These are phyloP conservation scores for Arthrobotrys pseudoclavata DNA, from an alignment of 2,329 filamentous ascomycete genomes.

Conservation along the genomic window DNA sequence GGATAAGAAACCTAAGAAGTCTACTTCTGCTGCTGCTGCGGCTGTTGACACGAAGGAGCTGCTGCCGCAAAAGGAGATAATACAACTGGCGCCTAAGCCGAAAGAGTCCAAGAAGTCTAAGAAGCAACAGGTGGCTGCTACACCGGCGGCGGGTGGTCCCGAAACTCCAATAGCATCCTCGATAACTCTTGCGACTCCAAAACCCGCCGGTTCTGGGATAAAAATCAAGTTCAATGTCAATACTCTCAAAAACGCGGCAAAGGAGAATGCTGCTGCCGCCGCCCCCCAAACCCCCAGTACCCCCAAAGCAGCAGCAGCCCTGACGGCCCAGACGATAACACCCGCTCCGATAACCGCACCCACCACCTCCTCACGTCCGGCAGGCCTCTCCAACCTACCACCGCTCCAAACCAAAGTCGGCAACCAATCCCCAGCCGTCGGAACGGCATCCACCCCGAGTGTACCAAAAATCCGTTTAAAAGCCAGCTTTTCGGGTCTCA, in stretches of 20 bases:
- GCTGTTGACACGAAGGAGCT: constrained; percentile 9
- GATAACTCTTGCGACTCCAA: constrained; percentile 15
- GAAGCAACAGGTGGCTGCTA: constrained; percentile 23
- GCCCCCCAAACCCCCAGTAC: constrained; percentile 37
- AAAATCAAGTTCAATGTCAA: constrained; percentile 59
- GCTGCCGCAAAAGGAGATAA: neutral
- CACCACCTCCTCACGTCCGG: constrained; percentile 36
- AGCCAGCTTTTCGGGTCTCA: constrained; percentile 11
- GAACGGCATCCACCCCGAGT: constrained; percentile 21
- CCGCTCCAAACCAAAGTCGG: constrained; percentile 48
- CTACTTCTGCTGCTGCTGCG: neutral
- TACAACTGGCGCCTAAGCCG: neutral
- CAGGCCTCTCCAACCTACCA: constrained; percentile 41
- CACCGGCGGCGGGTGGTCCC: neutral
- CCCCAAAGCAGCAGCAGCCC: constrained; percentile 17
- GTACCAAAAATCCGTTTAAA: constrained; percentile 52
- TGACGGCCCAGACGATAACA: constrained; percentile 33
- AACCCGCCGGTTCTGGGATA: constrained; percentile 41
- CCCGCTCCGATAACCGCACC: constrained; percentile 38
- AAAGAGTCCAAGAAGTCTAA: constrained; percentile 42
- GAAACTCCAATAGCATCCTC: constrained; percentile 22
- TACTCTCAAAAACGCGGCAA: constrained; percentile 34
- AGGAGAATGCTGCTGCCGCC: constrained; percentile 3
- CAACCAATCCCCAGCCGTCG: neutral
- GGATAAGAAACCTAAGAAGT: constrained; percentile 43